Evolutionary conservation across 1,139 yeast species (phyloP), one percentile per base, ranked within the genome.

Genomic region (Zygosaccharomyces pseudobailii): DNA sequence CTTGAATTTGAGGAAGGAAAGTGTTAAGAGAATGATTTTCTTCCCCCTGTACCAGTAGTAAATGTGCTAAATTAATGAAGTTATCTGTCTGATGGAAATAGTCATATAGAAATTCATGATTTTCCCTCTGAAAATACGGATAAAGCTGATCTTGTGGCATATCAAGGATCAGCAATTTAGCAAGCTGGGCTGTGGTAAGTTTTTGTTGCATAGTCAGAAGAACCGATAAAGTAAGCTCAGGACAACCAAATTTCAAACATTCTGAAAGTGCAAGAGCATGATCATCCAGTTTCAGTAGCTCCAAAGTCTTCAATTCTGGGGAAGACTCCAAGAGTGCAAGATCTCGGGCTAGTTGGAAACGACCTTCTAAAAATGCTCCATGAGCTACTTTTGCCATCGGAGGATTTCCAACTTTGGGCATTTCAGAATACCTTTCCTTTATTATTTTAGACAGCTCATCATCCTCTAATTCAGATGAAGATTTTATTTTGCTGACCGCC

Each of bases 351-450:
- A 92, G 68, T 24, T 74, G 73, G 4, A 76, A 66, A 31, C 97
- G 72, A 2, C 98, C 98, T 65, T 92, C 97, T 55, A 84, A 84
- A 58, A 77, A 81, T 0, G 97, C 96, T 23, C 79, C 73, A 17
- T 75, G 73, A 0, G 94, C 82, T 32, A 92, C 79, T 36, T 75
- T 71, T 8, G 80, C 80, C 58, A 82, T 82, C 0, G 94, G 75
- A 0, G 85, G 69, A 17, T 49, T 46, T 7, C 68, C 61, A 7
- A 56, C 52, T 9, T 53, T 52, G 3, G 55, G 48, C n/a, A 56
- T 20, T 8, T 34, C 48, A n/a, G 50, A 46, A 33, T 56, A 46
- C 19, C 60, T 56, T 17, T 86, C 67, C 51, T 78, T 79, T 4
- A 92, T 71, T 0, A 70, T 59, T 27, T 71, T 65, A 47, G 80